A percentile compares a stretch with the other conserved stretches of the same genome.
Conservation (phyloP, 2,329 filamentous ascomycete genomes). For the Leptographium lundbergii region DNA sequence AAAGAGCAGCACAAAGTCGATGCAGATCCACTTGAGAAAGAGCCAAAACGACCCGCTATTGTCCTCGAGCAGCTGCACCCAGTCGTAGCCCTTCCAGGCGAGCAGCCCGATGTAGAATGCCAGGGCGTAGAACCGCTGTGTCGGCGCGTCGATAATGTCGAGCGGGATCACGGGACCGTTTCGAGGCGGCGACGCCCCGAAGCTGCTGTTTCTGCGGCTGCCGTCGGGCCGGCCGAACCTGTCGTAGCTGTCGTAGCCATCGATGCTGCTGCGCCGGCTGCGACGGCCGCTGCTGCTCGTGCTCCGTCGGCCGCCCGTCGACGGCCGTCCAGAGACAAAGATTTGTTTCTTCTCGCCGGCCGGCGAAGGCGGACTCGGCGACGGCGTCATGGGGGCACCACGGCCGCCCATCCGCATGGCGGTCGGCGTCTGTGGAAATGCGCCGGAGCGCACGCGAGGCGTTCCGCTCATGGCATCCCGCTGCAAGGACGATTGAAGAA, state of each 20-base stretch:
- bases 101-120: constrained; percentile 65
- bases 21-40: constrained; percentile 84
- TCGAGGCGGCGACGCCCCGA: background rate
- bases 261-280: background rate
- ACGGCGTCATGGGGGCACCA: constrained; percentile 12
- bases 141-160: constrained; percentile 73
- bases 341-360: constrained; percentile 1
- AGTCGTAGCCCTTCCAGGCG: constrained; percentile 82
- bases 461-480: constrained; percentile 16
- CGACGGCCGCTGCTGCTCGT: background rate
- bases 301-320: background rate
- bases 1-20: constrained; percentile 81
- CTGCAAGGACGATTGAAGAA: background rate
- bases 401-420: constrained; percentile 3
- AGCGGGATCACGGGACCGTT: constrained; percentile 63
- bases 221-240: background rate
- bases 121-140: constrained; percentile 77
- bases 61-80: constrained; percentile 62
- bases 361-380: constrained; percentile 11
- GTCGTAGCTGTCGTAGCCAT: background rate
- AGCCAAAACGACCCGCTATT: constrained; percentile 79
- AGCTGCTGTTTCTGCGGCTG: constrained; percentile 30
- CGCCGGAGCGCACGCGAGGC: constrained; percentile 15
- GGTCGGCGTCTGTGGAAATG: constrained; percentile 15
- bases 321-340: constrained; percentile 3